These are phyloP conservation scores for Tetradesmus lagerheimii DNA, from an alignment of 139 green algal species.

Conservation along the genomic window DNA sequence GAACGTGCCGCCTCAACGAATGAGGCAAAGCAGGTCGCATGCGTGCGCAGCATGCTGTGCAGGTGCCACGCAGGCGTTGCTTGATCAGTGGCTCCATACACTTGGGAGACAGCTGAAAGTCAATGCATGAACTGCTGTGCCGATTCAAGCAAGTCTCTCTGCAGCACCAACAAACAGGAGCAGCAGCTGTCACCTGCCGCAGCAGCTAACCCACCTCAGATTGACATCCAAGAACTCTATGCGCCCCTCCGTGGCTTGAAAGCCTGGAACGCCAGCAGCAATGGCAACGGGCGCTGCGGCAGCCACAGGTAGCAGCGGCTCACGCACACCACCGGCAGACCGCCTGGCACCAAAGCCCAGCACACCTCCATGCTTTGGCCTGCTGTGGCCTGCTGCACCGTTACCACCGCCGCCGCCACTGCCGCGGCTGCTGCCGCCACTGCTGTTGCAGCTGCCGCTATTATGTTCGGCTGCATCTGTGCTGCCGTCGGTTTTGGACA, in stretches of 20 bases:
- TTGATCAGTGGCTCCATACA: too few relatives aligned
- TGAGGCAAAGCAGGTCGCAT: not conserved
- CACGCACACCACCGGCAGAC: not conserved
- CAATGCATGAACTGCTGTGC: too few relatives aligned
- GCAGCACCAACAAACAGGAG: not conserved
- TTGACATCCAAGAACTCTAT: slow-evolving; percentile 68
- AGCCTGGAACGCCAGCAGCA: slow-evolving; percentile 46
- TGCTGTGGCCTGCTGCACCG: not conserved
- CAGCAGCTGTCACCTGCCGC: not conserved
- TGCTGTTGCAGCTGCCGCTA: not conserved
- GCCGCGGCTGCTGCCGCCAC: not conserved
- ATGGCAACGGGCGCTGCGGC: not conserved
- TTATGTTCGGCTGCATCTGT: not conserved
- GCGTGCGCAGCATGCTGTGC: not conserved
- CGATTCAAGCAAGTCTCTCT: too few relatives aligned
- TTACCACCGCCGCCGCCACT: not conserved
- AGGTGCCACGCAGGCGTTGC: too few relatives aligned
- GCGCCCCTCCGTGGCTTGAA: slow-evolving; percentile 67
- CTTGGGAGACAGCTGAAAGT: too few relatives aligned
- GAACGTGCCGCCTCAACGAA: too few relatives aligned
- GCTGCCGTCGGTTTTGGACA: not conserved
- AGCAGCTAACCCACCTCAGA: slow-evolving; percentile 46
- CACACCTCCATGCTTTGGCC: not conserved
- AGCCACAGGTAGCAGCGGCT: slow-evolving; percentile 42
- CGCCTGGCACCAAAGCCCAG: not conserved